Base-by-base conservation (phyloP, 2,329 filamentous ascomycete species). In the Akanthomyces muscarius region DNA sequence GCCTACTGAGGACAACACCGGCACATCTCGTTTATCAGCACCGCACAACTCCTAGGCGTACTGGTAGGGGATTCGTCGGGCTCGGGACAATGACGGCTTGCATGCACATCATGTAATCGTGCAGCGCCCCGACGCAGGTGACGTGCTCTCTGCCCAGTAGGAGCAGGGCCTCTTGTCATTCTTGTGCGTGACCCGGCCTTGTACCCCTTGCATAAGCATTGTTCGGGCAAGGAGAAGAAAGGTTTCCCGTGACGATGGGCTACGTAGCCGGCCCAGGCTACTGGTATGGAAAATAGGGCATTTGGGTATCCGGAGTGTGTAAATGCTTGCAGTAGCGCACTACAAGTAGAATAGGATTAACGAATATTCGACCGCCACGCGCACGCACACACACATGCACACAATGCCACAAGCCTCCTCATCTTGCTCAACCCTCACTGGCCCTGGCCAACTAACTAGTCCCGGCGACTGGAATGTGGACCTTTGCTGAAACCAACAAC, bases 51-150 rank as follows among this genome's bases (percentile, higher is more conserved):
- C 6, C 28, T 6, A 21, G 21, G 21, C 21, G 21, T 30, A 30
- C 28, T 30, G 28, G 28, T 30, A 38, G 33, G 33, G 13, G 33
- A 13, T 38, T 38, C 21, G 33, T 38, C 33, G 33, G 33, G 33
- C 33, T 38, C 33, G 33, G 7, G 21, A 47, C 18, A 23, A n/a
- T 8, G 51, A 11, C 33, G 36, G 10, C 3, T 28, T 47, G 54
- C 54, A 57, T 57, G 54, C 54, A 57, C 54, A 57, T 57, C 54
- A 57, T 57, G 54, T 57, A 41, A 28, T 47, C 41, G 30, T 54
- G 51, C 51, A 41, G 33, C 36, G 14, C 6, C 6, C 16, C 5
- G 21, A 21, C 21, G 21, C 21, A 21, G 21, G 42, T 18, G 42
- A 21, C 16, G 42, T 21, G 42, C 42, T n/a, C 42, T 11, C 42